Percentiles rank a stretch among this genome's conserved stretches.
These are phyloP conservation scores for Aspergillus nidulans DNA, from an alignment of 495 filamentous ascomycete species.

Conservation along the genomic window DNA sequence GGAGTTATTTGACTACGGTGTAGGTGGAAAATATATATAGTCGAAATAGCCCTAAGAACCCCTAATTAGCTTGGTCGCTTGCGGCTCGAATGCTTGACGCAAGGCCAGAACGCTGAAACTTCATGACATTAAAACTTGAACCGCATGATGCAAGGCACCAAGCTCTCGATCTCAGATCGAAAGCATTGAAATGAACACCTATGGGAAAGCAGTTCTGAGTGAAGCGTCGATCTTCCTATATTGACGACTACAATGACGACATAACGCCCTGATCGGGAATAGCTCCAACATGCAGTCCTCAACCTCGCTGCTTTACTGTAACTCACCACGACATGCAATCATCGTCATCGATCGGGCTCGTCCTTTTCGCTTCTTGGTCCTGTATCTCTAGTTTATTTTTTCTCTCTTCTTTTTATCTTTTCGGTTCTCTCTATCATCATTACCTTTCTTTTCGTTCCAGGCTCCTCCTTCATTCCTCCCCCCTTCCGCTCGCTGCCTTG, in stretches of 20 bases:
- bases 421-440: neutral
- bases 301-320: neutral
- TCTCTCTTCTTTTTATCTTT: neutral
- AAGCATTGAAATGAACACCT: neutral
- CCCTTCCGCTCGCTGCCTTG: neutral
- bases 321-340: neutral
- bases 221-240: neutral
- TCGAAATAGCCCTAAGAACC: neutral
- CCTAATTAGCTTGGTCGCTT: neutral
- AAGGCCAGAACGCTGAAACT: neutral
- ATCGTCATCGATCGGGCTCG: constrained; percentile 5
- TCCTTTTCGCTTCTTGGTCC: neutral
- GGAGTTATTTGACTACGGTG: neutral
- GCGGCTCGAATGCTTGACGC: neutral
- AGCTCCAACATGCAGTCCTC: neutral
- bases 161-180: neutral
- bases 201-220: neutral
- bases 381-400: neutral
- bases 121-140: neutral
- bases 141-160: neutral
- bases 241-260: neutral
- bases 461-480: neutral
- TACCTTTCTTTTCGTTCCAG: neutral
- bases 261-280: neutral
- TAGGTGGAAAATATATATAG: neutral